Evolutionary conservation across 768 basidiomycete species (phyloP), one percentile per base, ranked within the genome.

Genomic region (Dioszegia aurantiaca): DNA sequence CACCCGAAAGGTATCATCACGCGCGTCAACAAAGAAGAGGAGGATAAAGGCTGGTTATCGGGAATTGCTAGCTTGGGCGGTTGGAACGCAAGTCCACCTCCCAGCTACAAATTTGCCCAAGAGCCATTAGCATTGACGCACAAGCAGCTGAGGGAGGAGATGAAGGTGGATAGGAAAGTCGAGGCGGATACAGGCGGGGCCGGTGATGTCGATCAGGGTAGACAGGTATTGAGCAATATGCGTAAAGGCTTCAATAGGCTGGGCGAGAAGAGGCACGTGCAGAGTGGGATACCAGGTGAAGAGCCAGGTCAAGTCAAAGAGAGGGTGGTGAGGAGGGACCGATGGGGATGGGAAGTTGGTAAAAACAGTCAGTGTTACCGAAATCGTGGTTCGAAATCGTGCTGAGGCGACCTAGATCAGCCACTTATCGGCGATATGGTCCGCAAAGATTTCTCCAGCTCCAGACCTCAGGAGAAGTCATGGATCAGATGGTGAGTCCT

Each of bases 201-300:
- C 3, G 23, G 24, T 14, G 51, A 39, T 24, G 51, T 24, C 12
- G 51, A 53, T 40, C 51, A 53, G 19, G 51, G 51, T 1, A 36
- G 51, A 16, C 16, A 21, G 16, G 36, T 30, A 28, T 40, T 53
- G 39, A 3, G 9, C 37, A n/a, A 19, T 4, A 39, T 53, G 37
- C 12, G 23, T 14, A 6, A 33, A 14, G 33, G 14, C 8, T 33
- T 14, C 14, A 14, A 14, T 33, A 6, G 6, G 17, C 33, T 3
- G 4, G 51, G 51, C 1, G 31, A 24, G 14, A 53, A 21, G 51
- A 28, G 51, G 4, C 11, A 36, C 6, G 9, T 53, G 37, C 51
- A 53, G 26, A 37, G 51, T 40, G 51, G 51, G 37, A 53, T 53
- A 24, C 51, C 51, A 11, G 51, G 39, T 40, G 51, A 53, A 17